These are phyloP conservation scores for Ramalina peruviana DNA, from an alignment of 495 filamentous ascomycete species.

Conservation along the genomic window DNA sequence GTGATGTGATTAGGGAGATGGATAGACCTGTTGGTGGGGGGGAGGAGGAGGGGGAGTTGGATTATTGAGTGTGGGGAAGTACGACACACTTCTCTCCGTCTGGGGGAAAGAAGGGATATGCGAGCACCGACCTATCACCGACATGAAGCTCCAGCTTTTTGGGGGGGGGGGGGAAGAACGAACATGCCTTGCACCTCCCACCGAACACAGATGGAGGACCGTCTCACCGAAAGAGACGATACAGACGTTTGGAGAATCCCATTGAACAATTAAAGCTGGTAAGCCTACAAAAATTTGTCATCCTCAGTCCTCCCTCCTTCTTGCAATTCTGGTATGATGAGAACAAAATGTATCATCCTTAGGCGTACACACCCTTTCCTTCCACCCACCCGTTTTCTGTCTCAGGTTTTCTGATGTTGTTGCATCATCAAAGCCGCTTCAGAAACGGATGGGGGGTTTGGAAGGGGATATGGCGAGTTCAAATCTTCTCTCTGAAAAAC, in stretches of 20 bases:
- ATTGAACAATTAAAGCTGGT: too few relatives aligned
- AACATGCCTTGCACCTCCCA: too few relatives aligned
- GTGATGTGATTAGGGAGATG: conserved; percentile 11
- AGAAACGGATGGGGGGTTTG: not conserved
- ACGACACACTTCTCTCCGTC: too few relatives aligned
- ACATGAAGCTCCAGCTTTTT: too few relatives aligned
- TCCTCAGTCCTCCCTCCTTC: not conserved
- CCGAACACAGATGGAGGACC: too few relatives aligned
- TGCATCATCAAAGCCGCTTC: conserved; percentile 3
- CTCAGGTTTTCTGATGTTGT: conserved; percentile 1
- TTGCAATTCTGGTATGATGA: conserved; percentile 15
- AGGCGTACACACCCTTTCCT: conserved; percentile 17
- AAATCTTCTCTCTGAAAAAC: conserved; percentile 24
- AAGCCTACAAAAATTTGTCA: not conserved
- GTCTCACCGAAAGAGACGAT: too few relatives aligned
- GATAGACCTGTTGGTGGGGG: conserved; percentile 1
- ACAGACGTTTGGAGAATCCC: too few relatives aligned
- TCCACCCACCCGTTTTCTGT: not conserved
- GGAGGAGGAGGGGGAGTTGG: conserved; percentile 12
- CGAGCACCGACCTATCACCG: too few relatives aligned
- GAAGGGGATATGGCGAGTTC: conserved; percentile 16
- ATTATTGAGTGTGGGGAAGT: not conserved
- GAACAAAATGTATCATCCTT: conserved; percentile 24
- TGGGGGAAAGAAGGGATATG: too few relatives aligned
- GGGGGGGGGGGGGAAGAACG: too few relatives aligned